phyloP scores from a whole-genome alignment of 345 rosid species.

The Diplotaxis tenuifolia region DNA sequence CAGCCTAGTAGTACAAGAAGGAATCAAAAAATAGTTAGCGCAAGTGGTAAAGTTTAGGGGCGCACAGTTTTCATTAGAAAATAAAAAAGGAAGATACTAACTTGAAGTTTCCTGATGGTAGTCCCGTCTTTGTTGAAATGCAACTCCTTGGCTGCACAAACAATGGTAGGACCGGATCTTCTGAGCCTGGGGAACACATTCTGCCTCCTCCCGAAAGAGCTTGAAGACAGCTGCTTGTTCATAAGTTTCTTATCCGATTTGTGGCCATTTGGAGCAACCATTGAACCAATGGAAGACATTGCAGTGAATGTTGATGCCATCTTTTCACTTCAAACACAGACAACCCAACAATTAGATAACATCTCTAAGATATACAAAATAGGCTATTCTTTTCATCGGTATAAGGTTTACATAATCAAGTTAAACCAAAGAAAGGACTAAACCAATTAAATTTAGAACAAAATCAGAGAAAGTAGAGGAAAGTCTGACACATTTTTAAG shows the following conservation, averaged over 20 bases:
- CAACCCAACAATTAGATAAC: conserved; percentile 14
- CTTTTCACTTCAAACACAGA: conserved; percentile 26
- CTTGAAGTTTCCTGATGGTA: conserved; percentile 86
- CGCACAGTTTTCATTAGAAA: not conserved
- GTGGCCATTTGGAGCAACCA: conserved; percentile 58
- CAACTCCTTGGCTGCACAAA: conserved; percentile 87
- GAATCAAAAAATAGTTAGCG: not conserved
- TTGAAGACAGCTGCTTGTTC: conserved; percentile 55
- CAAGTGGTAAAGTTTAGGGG: not conserved
- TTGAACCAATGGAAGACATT: conserved; percentile 65
- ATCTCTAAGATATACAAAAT: not conserved
- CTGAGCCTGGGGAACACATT: conserved; percentile 44
- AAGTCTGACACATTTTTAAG: conserved; percentile 12
- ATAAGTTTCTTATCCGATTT: conserved; percentile 57
- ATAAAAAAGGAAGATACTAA: conserved; percentile 39
- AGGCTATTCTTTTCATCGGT: not conserved
- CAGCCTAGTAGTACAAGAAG: conserved; percentile 54
- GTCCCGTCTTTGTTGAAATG: conserved; percentile 95
- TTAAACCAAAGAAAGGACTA: not conserved
- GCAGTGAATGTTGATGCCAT: conserved; percentile 84
- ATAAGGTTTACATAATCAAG: not conserved
- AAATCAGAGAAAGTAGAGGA: not conserved
- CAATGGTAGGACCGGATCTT: conserved; percentile 49
- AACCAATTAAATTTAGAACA: not conserved
- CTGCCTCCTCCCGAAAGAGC: conserved; percentile 55